Evolutionary conservation across 208 protist genomes (phyloP), one percentile per base, ranked within the genome.

Genomic region (Dictyostelium gargantuum): DNA sequence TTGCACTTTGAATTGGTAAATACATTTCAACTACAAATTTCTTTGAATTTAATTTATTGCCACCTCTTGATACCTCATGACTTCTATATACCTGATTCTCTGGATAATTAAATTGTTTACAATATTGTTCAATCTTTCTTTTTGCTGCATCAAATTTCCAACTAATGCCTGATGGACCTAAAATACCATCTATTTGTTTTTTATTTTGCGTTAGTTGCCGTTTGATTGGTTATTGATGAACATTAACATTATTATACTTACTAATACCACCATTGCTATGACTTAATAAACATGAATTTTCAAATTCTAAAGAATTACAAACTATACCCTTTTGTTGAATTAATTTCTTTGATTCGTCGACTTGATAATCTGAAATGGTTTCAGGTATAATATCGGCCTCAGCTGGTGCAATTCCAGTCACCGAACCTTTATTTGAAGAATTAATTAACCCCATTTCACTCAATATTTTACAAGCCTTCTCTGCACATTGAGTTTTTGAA

Each of bases 81-180:
- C 6, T 40, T 35, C 46, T 58, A 40, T 80, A 56, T 17, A 80
- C 26, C n/a, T 56, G 17, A 26, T 38, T n/a, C 19, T 80, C 46
- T 56, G 74, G 46, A n/a, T 42, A 80, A 42, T 17, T 19, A 58
- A 56, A 38, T 58, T 44, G 26, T 52, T 58, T 52, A 42, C 46
- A 54, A 42, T 58, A 52, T 52, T 42, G 46, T 80, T 80, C 46
- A 23, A 52, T 44, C n/a, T 80, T 56, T 52, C 74, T 58, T 80
- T 58, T 56, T 52, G 74, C 74, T 42, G 46, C 19, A n/a, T 80
- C 74, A 80, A 80, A 80, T 56, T 56, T 80, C 74, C 74, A 80
- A 35, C 38, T n/a, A 13, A 52, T 80, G n/a, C 74, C 74, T 26
- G 74, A 80, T 40, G 74, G 74, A 29, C 46, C 74, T 40, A 80